Evolutionary conservation across 2,329 filamentous ascomycete species (phyloP), one percentile per base, ranked within the genome.

Genomic region (Xylaria sp.): DNA sequence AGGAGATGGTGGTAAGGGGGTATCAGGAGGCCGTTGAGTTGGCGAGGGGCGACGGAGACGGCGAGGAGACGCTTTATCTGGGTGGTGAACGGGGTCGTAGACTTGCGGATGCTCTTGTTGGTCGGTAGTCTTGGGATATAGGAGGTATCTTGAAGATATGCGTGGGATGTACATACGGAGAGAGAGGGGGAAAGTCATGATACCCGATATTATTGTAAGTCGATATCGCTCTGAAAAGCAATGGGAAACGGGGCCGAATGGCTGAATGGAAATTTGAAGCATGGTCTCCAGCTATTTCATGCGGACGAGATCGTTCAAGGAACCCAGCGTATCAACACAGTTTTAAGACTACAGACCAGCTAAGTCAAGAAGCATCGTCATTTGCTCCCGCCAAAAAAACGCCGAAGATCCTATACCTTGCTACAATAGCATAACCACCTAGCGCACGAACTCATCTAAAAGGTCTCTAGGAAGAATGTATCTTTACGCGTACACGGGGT

Each of bases 21-120:
- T 99, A 98, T 78, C 89, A 92, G 63, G 92, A 92, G 71, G 92
- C 92, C 37, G 84, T 97, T 1, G 92, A 97, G 76, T 84, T 95
- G 77, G 90, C 89, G 18, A 85, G 90, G 60, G 84, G 88, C 69
- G 87, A 88, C 18, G 84, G 86, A 0, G 84, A 85, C 18, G 83
- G 82, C 12, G 81, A 87, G 23, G 89, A 89, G 31, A 88, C 87
- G 72, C 79, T 89, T 51, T 91, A 89, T 76, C 76, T 91, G 1
- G 89, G 88, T 13, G 88, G 88, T 0, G 87, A 89, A 69, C 83
- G 80, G 74, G 87, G 89, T 20, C 81, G 83, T 67, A 81, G 84
- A 67, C 76, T 89, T 48, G 86, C 83, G 12, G 83, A 83, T n/a
- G 79, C 78, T 2, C 74, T 85, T 48, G 75, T 75, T 7, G 76